A percentile compares a stretch with the other conserved stretches of the same genome.
phyloP scores from a whole-genome alignment of 1,139 yeast genomes.

The Yamadazyma atlantica region DNA sequence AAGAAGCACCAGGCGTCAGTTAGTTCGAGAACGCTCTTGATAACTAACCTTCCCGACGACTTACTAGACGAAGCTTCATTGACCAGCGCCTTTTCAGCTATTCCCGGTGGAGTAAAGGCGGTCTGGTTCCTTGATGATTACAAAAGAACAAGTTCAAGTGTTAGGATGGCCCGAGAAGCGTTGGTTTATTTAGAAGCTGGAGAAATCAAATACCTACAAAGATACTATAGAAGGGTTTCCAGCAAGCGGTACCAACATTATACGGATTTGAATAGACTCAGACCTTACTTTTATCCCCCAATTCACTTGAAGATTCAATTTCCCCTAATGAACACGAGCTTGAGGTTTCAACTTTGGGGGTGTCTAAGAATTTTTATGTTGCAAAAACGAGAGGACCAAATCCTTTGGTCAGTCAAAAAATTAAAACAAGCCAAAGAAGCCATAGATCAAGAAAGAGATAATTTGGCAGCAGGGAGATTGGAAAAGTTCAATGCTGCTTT shows the following conservation, averaged over 20 bases:
- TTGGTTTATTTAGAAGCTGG: slow-evolving; percentile 41
- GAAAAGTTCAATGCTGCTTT: slow-evolving; percentile 44
- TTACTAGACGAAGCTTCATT: slow-evolving; percentile 30
- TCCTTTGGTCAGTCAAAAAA: slow-evolving; percentile 29
- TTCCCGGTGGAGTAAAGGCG: slow-evolving; percentile 48
- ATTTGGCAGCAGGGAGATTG: slow-evolving; percentile 18
- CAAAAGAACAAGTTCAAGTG: slow-evolving; percentile 28
- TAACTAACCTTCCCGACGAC: slow-evolving; percentile 49
- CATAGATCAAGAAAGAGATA: slow-evolving; percentile 24
- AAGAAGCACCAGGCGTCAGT: slow-evolving; percentile 23
- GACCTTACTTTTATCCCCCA: slow-evolving; percentile 35
- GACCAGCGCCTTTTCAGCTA: slow-evolving; percentile 25
- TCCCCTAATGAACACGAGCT: slow-evolving; percentile 4
- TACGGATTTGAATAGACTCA: slow-evolving; percentile 4
- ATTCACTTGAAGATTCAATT: slow-evolving; percentile 17
- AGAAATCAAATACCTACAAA: slow-evolving; percentile 20
- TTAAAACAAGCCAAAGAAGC: slow-evolving; percentile 18
- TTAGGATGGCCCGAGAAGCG: slow-evolving; percentile 30
- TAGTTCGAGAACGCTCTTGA: slow-evolving; percentile 40
- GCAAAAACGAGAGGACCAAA: slow-evolving; percentile 20
- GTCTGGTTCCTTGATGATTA: slow-evolving; percentile 55
- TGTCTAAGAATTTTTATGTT: slow-evolving; percentile 24
- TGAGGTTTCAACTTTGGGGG: slow-evolving; percentile 28
- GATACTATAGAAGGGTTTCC: slow-evolving; percentile 12
- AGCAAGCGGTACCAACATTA: slow-evolving; percentile 5